A percentile compares a stretch with the other conserved stretches of the same genome.
These are phyloP conservation scores for Saccharomycopsis amapae DNA, from an alignment of 805 yeast species.

Conservation along the genomic window DNA sequence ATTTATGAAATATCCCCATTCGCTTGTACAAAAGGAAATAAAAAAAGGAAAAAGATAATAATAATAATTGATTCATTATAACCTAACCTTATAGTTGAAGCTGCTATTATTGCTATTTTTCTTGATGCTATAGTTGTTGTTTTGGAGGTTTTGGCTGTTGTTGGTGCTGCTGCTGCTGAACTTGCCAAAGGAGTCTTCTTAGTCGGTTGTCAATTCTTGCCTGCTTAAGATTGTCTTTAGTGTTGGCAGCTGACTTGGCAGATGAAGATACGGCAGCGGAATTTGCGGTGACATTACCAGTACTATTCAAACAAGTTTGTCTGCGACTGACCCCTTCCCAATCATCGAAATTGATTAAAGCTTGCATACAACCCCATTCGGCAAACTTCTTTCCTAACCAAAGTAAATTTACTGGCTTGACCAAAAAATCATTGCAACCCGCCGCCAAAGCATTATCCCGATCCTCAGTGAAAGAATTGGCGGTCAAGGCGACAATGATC, in stretches of 20 bases:
- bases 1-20: too few species aligned
- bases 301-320: neutral
- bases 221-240: neutral
- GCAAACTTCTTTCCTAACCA: constrained; percentile 93
- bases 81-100: too few species aligned
- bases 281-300: too few species aligned
- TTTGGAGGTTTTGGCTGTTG: too few species aligned
- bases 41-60: too few species aligned
- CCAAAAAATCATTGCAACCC: constrained; percentile 94
- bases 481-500: constrained; percentile 96
- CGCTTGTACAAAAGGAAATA: too few species aligned
- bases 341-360: constrained; percentile 88
- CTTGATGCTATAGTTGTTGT: too few species aligned
- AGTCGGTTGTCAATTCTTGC: neutral
- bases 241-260: neutral
- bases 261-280: too few species aligned
- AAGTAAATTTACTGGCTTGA: constrained; percentile 89
- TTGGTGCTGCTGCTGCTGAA: too few species aligned
- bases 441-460: constrained; percentile 89
- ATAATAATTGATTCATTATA: too few species aligned
- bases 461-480: constrained; percentile 79
- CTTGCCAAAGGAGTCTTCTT: neutral
- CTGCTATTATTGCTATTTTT: too few species aligned
- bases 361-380: constrained; percentile 99
- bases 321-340: constrained; percentile 48